These are phyloP conservation scores for Thalassiosira exigua DNA, from an alignment of 352 stramenopile species.

Conservation along the genomic window DNA sequence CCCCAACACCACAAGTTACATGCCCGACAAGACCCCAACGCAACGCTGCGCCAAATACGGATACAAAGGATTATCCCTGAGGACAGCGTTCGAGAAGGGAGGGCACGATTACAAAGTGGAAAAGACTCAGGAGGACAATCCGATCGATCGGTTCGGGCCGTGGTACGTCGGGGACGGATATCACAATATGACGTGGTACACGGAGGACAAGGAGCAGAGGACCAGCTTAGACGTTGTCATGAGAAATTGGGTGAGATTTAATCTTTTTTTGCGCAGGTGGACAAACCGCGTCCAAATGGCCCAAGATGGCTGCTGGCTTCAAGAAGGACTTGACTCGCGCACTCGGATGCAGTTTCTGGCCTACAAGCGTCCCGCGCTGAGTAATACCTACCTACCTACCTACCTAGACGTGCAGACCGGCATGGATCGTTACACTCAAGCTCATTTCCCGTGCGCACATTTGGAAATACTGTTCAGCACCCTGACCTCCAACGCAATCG, in stretches of 20 bases:
- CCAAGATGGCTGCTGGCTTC: too few relatives aligned
- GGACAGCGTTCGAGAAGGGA: constrained; percentile 32
- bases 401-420: too few relatives aligned
- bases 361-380: too few relatives aligned
- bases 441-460: constrained; percentile 23
- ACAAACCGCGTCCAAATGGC: too few relatives aligned
- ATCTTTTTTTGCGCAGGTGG: too few relatives aligned
- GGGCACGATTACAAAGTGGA: constrained; percentile 59
- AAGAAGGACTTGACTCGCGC: too few relatives aligned
- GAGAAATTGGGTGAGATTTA: constrained; percentile 39
- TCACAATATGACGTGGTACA: constrained; percentile 58
- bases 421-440: too few relatives aligned
- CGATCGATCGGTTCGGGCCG: constrained; percentile 50
- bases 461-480: constrained; percentile 47
- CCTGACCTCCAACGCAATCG: constrained; percentile 49
- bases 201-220: constrained; percentile 47
- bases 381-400: too few relatives aligned
- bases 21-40: constrained; percentile 26
- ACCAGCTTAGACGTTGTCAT: constrained; percentile 50
- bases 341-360: too few relatives aligned
- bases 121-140: constrained; percentile 28
- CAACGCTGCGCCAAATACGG: constrained; percentile 51
- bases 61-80: constrained; percentile 59
- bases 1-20: not conserved
- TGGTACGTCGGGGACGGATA: constrained; percentile 57